Evolutionary conservation across 257 asterid genomes (phyloP), one percentile per base, ranked within the genome.

Genomic region (Anisodus tanguticus): DNA sequence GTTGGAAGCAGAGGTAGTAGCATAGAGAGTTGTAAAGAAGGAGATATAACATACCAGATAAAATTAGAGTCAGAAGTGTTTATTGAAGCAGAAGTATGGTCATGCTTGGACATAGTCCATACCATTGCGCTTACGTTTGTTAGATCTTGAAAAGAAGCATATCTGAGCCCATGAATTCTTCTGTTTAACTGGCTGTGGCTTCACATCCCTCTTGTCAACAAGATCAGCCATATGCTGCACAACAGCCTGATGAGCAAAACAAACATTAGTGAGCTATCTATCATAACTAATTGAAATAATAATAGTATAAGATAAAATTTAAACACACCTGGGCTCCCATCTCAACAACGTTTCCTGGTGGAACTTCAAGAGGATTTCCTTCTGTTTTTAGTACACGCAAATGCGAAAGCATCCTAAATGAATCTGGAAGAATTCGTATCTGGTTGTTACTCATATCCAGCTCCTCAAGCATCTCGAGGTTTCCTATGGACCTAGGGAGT

Each of bases 111-210:
- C 90, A 82, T 88, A 88, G 84, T 89, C 93, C 77, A 83, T 82
- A 82, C 88, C 90, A 26, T 59, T 86, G 87, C 97, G 97, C 86
- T 91, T 91, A 79, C 97, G 95, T 87, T 94, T 94, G 89, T 93
- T 94, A 43, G 97, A 91, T 84, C 88, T 89, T 16, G 94, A 89
- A 85, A 91, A 93, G 89, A 82, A 95, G 90, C 93, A 92, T 19
- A 90, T 89, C 59, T 87, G 93, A 82, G 89, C 93, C 99, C 99
- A 95, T 16, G 93, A 91, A 87, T 93, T 95, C 89, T 94, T 94
- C 74, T 90, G 89, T 90, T 93, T 95, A 69, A 87, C 91, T 0
- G 96, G 93, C 82, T 86, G 92, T 12, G 90, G 58, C 89, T 89
- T 93, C 17, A 86, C 90, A n/a, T 91, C 95, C 89, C 92, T 94